Base-by-base conservation (phyloP, 164 flowering plant species). In the Nymphaea thermarum region DNA sequence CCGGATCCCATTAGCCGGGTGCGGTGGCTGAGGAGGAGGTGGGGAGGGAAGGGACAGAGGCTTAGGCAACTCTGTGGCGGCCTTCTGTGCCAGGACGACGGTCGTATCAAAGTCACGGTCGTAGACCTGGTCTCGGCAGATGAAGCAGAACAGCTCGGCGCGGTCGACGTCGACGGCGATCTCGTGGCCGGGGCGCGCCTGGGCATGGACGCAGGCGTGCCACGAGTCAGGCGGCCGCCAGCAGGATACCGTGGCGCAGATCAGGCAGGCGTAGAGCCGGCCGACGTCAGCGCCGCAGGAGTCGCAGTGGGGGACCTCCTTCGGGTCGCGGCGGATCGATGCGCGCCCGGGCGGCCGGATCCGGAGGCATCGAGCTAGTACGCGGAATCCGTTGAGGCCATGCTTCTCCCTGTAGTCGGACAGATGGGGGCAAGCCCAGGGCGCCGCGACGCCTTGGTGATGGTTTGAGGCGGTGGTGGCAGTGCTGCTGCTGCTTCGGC, bases 121-220 rank as follows among this genome's bases (percentile, higher is more conserved):
- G 78, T 88, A 91, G 57, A 88, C 83, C 81, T 88, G 95, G 60
- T 91, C 97, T 3, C 75, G 71, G 68, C 97, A 91, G 5, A 70
- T 78, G 72, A 83, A 87, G 81, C 95, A 91, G 77, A 86, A 91
- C 3, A 91, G 87, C 88, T 91, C 97, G 59, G 91, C 91, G 7
- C 97, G 82, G 67, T 85, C 87, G 25, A 89, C 82, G 71, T 89
- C 93, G 53, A 89, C 87, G 65, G 89, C 87, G 74, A 91, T 84
- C 82, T 78, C 83, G 77, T 84, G 88, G 4, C 86, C 86, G 7
- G 82, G 76, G 70, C 53, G 53, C 70, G 80, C 66, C 53, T 42
- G 63, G 18, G 86, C 82, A 71, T 87, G 93, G 4, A 68, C 77
- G 3, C 83, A 68, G 61, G 86, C 88, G 75, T 88, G 94, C 5